Percentiles rank a stretch among this genome's conserved stretches.
Conservation (phyloP, 2,329 filamentous ascomycete genomes). For the Emmonsia crescens region DNA sequence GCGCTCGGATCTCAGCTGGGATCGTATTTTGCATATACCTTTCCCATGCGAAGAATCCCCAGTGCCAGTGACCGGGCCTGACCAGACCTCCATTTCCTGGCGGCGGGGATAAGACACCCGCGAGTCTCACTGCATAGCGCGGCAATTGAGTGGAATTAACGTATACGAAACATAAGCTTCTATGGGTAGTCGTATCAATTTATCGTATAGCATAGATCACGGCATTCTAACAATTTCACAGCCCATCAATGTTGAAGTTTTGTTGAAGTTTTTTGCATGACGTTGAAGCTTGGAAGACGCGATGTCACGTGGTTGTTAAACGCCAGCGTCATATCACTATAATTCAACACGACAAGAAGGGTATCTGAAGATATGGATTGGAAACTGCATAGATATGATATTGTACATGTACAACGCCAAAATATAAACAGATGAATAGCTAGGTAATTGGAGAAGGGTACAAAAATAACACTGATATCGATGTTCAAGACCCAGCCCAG, state of each 20-base stretch:
- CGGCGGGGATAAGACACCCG: neutral
- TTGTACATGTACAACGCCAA: neutral
- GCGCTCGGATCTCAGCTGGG: neutral
- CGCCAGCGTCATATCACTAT: too few species aligned
- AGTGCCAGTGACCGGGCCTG: conserved; percentile 23
- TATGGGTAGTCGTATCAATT: neutral
- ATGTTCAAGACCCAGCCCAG: neutral
- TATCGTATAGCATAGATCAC: neutral
- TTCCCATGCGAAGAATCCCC: conserved; percentile 10
- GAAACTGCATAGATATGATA: neutral
- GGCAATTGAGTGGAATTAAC: neutral
- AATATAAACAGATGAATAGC: neutral
- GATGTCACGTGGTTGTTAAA: too few species aligned
- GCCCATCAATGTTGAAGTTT: neutral
- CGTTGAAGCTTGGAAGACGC: neutral
- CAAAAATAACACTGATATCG: neutral
- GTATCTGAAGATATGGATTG: too few species aligned
- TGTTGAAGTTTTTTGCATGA: neutral
- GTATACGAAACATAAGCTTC: neutral
- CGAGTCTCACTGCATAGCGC: neutral
- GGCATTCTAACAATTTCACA: neutral
- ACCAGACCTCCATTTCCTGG: conserved; percentile 28
- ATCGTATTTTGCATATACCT: neutral
- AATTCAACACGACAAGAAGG: neutral
- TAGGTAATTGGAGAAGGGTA: neutral